These are phyloP conservation scores for Artemisia argyi DNA, from an alignment of 129 eudicot species.

Conservation along the genomic window DNA sequence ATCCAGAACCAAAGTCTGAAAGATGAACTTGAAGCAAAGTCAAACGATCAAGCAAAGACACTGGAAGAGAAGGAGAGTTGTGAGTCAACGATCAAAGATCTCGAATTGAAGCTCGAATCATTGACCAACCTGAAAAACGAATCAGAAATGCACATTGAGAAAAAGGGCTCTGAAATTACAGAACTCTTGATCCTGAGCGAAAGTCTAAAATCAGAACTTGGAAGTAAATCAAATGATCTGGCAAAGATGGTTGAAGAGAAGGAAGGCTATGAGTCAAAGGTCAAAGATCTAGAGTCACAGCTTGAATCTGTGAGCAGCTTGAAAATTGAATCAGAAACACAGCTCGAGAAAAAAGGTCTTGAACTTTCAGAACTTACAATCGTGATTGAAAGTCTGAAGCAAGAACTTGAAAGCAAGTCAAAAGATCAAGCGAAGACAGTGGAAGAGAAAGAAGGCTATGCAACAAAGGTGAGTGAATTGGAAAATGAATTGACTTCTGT, in stretches of 20 bases:
- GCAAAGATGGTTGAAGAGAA: slow-evolving; percentile 53
- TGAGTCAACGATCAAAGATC: slow-evolving; percentile 36
- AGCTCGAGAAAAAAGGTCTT: slow-evolving; percentile 36
- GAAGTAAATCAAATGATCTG: slow-evolving; percentile 49
- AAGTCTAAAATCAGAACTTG: slow-evolving; percentile 63
- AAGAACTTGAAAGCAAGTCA: slow-evolving; percentile 54
- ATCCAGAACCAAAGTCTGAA: slow-evolving; percentile 17
- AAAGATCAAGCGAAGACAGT: slow-evolving; percentile 37
- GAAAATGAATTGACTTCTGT: slow-evolving; percentile 38
- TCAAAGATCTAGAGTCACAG: slow-evolving; percentile 33
- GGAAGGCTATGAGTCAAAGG: slow-evolving; percentile 38
- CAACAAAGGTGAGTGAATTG: slow-evolving; percentile 36
- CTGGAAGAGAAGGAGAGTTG: slow-evolving; percentile 43
- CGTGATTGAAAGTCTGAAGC: slow-evolving; percentile 56
- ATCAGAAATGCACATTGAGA: slow-evolving; percentile 42
- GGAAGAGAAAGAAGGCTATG: slow-evolving; percentile 54
- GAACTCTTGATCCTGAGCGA: slow-evolving; percentile 40
- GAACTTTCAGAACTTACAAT: slow-evolving; percentile 45
- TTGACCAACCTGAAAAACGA: slow-evolving; percentile 38
- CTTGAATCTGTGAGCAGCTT: slow-evolving; percentile 17
- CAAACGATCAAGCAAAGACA: slow-evolving; percentile 25
- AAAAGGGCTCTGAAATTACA: slow-evolving; percentile 29
- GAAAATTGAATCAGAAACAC: slow-evolving; percentile 36
- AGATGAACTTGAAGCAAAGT: slow-evolving; percentile 26
- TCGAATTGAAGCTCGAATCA: slow-evolving; percentile 40